Percentiles rank a stretch among this genome's conserved stretches.
These are phyloP conservation scores for Candolleomyces aberdarensis DNA, from an alignment of 768 basidiomycete species.

Conservation along the genomic window DNA sequence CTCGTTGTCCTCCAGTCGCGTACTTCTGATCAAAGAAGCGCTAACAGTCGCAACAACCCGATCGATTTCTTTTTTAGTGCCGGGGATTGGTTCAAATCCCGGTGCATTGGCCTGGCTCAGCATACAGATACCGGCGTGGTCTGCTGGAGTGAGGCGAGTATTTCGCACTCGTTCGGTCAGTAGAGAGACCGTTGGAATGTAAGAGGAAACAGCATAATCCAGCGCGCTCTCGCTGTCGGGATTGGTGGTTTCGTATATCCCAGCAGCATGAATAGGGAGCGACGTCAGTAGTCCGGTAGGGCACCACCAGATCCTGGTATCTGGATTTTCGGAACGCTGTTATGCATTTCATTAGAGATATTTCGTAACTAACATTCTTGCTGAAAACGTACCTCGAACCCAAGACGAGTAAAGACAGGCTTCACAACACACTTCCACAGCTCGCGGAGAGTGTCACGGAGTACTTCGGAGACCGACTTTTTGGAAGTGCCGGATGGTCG, in stretches of 20 bases:
- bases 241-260: slow-evolving; percentile 16
- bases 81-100: slow-evolving; percentile 5
- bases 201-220: slow-evolving; percentile 18
- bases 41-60: background rate
- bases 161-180: slow-evolving; percentile 1
- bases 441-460: too few relatives aligned
- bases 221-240: background rate
- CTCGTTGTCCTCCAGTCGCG: background rate
- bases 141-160: background rate
- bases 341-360: too few relatives aligned
- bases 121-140: slow-evolving; percentile 1
- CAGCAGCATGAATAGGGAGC: slow-evolving; percentile 33
- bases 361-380: too few relatives aligned
- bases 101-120: slow-evolving; percentile 12
- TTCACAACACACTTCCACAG: too few relatives aligned
- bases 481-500: too few relatives aligned
- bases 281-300: slow-evolving; percentile 24
- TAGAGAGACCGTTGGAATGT: slow-evolving; percentile 11
- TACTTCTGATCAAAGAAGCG: background rate
- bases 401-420: too few relatives aligned
- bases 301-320: slow-evolving; percentile 27
- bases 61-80: slow-evolving; percentile 8
- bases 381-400: too few relatives aligned
- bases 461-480: too few relatives aligned
- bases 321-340: too few relatives aligned